Evolutionary conservation across 768 basidiomycete genomes (phyloP), one percentile per base, ranked within the genome.

Genomic region (Daedalea quercina): DNA sequence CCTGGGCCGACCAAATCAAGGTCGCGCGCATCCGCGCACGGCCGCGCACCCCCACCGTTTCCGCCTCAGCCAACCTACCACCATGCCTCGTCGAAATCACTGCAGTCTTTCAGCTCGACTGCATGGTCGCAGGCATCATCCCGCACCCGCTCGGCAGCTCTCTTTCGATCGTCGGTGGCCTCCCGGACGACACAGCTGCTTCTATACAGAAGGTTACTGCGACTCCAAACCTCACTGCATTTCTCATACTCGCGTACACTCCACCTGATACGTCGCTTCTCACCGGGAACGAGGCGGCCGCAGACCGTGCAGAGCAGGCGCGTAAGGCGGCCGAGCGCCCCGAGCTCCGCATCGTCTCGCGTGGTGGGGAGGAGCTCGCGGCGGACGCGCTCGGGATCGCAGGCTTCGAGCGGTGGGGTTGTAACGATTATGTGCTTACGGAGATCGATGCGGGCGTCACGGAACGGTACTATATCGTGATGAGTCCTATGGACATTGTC

Each of bases 1-100:
- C 83, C 1, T 98, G 94, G 96, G 93, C 94, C 9, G 89, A 94
- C 68, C 76, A 84, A 49, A 88, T 98, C 75, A 95, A 92, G 65
- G 85, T 97, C 23, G 92, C 87, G 6, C 81, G 89, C 12, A 77
- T 95, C 51, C 81, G 86, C 17, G 74, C 81, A 2, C 76, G 86
- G 35, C 76, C 79, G 47, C 74, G 77, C 15, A 68, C 73, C 0
- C 67, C 71, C 17, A 61, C 68, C 25, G 69, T 74, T n/a, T 66
- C 76, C 3, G 63, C 75, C 2, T 65, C 74, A 0, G 69, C 76
- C 1, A 78, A 75, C 54, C 68, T 76, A 9, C 76, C 84, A 0
- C 82, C 84, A 9, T 76, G 85, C 52, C 67, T 82, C 35, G 90
- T 91, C 49, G 95, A 97, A 62, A 87, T 97, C 58, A 92, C 90